Evolutionary conservation across 257 asterid genomes (phyloP), one percentile per base, ranked within the genome.

Genomic region (Penstemon davidsonii): DNA sequence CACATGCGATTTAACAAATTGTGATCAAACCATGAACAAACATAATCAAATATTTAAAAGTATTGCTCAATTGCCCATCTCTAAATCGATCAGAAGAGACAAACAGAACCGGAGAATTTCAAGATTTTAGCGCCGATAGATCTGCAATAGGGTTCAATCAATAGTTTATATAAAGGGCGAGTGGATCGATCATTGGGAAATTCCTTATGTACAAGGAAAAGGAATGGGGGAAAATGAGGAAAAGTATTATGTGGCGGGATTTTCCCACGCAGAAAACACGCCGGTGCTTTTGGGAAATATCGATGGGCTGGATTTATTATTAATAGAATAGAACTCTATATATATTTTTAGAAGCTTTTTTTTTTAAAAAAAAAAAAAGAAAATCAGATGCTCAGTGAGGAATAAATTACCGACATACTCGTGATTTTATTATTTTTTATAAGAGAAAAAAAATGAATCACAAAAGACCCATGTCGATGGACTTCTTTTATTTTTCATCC

Each of bases 191-290:
- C 41, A 49, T 51, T 11, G 47, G 19, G 39, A 19, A 63, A 43
- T 5, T 13, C 44, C 54, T 46, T 39, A 18, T 3, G 33, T 11
- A n/a, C 9, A n/a, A 54, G 51, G n/a, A 40, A 36, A 15, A 2
- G 45, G 37, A 10, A 8, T 25, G 33, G 36, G 55, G 18, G 49
- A 25, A 43, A 50, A 5, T 18, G n/a, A 49, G 58, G 44, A 63
- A 49, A 19, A 55, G 33, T 5, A 25, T 25, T 12, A 40, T 39
- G 75, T 62, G 80, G 78, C 73, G 73, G 79, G 83, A 75, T 71
- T 78, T 75, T 69, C 75, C 82, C 52, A 79, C 77, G 84, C 81
- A 42, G 53, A 60, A 74, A 70, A 76, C 77, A 53, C 87, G 84
- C 75, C 75, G 73, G 62, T 49, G 53, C 71, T 65, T 58, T 50